Evolutionary conservation across 2,329 filamentous ascomycete species (phyloP).

Genomic region (Clarireedia paspali): DNA sequence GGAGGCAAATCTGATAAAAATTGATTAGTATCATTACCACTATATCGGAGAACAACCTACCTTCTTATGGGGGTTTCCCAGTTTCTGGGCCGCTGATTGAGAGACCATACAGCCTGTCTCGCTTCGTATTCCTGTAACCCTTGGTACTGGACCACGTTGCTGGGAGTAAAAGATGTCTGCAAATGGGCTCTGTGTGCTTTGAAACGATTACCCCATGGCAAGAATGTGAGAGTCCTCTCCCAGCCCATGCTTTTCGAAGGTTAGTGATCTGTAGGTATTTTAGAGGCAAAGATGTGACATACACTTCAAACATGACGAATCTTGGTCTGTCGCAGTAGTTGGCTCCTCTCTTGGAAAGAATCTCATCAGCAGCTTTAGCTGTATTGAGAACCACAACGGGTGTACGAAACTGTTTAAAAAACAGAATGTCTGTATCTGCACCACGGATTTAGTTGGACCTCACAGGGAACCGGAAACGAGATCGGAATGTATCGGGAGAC

Average conservation of each 20-base stretch:
- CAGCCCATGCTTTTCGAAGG: conserved; percentile 30
- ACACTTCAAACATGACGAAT: conserved; percentile 31
- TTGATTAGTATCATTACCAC: too few species aligned
- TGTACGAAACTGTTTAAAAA: conserved; percentile 23
- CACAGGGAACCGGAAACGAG: too few species aligned
- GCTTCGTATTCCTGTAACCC: conserved; percentile 30
- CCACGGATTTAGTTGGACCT: neutral
- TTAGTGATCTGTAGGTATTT: neutral
- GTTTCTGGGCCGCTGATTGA: neutral
- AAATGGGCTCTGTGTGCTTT: conserved; percentile 38
- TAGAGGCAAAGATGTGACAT: neutral
- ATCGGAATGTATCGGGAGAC: too few species aligned
- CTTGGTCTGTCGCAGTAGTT: conserved; percentile 39
- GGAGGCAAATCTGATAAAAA: conserved; percentile 30
- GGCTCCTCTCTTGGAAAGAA: conserved; percentile 37
- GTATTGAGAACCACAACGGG: conserved; percentile 38
- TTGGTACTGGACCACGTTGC: conserved; percentile 30
- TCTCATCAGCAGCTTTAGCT: conserved; percentile 34
- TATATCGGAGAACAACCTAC: neutral
- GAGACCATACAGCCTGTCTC: conserved; percentile 1
- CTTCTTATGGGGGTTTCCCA: conserved; percentile 6
- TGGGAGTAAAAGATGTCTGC: conserved; percentile 36
- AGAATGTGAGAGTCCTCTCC: conserved; percentile 39
- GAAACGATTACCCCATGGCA: conserved; percentile 36
- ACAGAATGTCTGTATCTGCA: conserved; percentile 18